A percentile compares a stretch with the other conserved stretches of the same genome.
Conservation (phyloP, 1,284 basidiomycete genomes). For the Rhizopogon hawkerae region DNA sequence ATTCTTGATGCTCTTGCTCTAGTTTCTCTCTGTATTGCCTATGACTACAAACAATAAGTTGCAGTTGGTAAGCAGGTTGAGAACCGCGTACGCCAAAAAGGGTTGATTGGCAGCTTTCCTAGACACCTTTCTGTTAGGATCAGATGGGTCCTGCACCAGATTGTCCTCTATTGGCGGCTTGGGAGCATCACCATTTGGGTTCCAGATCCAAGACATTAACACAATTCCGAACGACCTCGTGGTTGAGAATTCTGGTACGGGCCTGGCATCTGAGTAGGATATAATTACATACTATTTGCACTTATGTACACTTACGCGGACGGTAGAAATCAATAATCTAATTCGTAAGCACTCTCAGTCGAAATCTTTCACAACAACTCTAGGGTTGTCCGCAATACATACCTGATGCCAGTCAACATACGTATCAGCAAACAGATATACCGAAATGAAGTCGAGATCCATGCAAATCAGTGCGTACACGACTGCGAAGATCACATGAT, state of each 20-base stretch:
- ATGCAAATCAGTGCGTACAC: too few relatives aligned
- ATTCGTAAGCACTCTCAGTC: too few relatives aligned
- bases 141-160: constrained; percentile 41
- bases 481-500: too few relatives aligned
- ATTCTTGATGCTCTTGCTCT: constrained; percentile 53
- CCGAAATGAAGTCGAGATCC: too few relatives aligned
- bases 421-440: too few relatives aligned
- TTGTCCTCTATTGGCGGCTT: constrained; percentile 18
- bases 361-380: too few relatives aligned
- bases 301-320: too few relatives aligned
- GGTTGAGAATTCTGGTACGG: not conserved
- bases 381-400: too few relatives aligned
- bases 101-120: constrained; percentile 74
- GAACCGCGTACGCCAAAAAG: constrained; percentile 63
- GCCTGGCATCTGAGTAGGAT: not conserved
- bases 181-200: constrained; percentile 19
- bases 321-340: too few relatives aligned
- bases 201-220: constrained; percentile 27
- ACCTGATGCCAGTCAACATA: too few relatives aligned
- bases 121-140: constrained; percentile 58
- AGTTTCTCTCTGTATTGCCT: constrained; percentile 58
- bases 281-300: not conserved
- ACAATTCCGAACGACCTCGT: not conserved
- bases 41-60: constrained; percentile 39
- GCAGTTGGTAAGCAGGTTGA: constrained; percentile 4